Conservation (phyloP, 1,284 basidiomycete genomes). For the Golubevia pallescens region DNA sequence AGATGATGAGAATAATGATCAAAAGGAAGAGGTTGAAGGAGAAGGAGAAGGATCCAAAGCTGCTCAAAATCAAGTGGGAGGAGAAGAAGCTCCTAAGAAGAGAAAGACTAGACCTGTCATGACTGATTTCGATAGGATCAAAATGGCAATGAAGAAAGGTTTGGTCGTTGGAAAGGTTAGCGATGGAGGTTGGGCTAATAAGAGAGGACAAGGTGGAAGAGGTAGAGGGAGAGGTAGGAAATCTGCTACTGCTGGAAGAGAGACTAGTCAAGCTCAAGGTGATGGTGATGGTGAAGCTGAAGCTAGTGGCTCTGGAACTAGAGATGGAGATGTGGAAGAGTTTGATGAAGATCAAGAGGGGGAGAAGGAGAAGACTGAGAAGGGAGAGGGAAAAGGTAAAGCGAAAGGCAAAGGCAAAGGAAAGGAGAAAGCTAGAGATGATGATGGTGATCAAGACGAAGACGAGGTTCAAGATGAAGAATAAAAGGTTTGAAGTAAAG, state of each 20-base stretch:
- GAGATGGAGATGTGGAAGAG: constrained; percentile 18
- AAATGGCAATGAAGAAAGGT: background rate
- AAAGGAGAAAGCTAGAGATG: too few relatives aligned
- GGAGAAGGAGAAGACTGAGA: too few relatives aligned
- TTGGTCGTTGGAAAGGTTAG: background rate
- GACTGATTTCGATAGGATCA: background rate
- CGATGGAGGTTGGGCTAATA: background rate
- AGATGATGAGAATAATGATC: background rate
- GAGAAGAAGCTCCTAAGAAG: background rate
- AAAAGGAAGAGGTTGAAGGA: background rate
- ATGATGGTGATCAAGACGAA: too few relatives aligned
- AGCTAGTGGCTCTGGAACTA: too few relatives aligned
- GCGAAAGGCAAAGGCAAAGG: background rate
- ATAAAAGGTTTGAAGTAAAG: too few relatives aligned
- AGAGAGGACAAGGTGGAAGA: background rate
- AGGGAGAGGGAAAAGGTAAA: background rate
- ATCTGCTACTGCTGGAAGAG: background rate
- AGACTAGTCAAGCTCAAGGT: background rate
- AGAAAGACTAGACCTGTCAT: background rate
- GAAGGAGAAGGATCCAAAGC: background rate
- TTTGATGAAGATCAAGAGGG: constrained; percentile 17
- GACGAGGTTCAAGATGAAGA: too few relatives aligned
- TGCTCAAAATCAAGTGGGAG: too few relatives aligned
- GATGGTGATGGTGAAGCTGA: background rate
- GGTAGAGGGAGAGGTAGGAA: background rate